phyloP scores from a whole-genome alignment of 768 basidiomycete genomes.

The Suillus variegatus region DNA sequence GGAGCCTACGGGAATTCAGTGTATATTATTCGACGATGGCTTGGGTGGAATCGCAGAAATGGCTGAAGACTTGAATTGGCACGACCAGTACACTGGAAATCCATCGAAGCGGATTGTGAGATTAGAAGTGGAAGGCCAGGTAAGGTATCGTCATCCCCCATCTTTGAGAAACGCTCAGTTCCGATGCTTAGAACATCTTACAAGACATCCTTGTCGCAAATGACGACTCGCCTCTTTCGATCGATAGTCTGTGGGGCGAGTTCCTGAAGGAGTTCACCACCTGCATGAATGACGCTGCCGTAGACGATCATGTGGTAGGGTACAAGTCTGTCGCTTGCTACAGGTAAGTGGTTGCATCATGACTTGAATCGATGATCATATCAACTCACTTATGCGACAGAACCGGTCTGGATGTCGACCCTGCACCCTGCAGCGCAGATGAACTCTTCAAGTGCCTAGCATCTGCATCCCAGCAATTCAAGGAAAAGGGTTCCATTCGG shows the following conservation, averaged over 20 bases:
- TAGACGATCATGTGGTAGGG: constrained; percentile 52
- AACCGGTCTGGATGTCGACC: constrained; percentile 62
- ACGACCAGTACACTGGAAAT: constrained; percentile 56
- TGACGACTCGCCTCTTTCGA: constrained; percentile 4
- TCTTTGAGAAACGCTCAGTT: constrained; percentile 7
- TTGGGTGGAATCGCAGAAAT: constrained; percentile 48
- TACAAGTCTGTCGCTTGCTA: constrained; percentile 83
- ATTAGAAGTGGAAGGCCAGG: constrained; percentile 75
- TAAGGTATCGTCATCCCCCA: constrained; percentile 24
- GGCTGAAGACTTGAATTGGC: constrained; percentile 58
- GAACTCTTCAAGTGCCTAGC: constrained; percentile 34
- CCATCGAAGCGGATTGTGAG: constrained; percentile 64
- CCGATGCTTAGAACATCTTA: constrained; percentile 13
- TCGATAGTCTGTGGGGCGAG: constrained; percentile 14
- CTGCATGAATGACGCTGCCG: constrained; percentile 39
- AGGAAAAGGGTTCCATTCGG: constrained; percentile 43
- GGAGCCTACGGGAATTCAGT: constrained; percentile 58
- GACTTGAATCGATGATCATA: not conserved
- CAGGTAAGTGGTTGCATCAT: constrained; percentile 24
- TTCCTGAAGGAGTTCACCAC: constrained; percentile 40
- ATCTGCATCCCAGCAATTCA: constrained; percentile 36
- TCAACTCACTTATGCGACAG: constrained; percentile 25
- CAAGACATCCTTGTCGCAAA: constrained; percentile 26
- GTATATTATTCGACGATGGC: constrained; percentile 75
- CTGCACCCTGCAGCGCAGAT: constrained; percentile 24